A percentile compares a stretch with the other conserved stretches of the same genome.
Conservation (phyloP, 768 basidiomycete genomes). For the Gloeopeniophorella convolvens region DNA sequence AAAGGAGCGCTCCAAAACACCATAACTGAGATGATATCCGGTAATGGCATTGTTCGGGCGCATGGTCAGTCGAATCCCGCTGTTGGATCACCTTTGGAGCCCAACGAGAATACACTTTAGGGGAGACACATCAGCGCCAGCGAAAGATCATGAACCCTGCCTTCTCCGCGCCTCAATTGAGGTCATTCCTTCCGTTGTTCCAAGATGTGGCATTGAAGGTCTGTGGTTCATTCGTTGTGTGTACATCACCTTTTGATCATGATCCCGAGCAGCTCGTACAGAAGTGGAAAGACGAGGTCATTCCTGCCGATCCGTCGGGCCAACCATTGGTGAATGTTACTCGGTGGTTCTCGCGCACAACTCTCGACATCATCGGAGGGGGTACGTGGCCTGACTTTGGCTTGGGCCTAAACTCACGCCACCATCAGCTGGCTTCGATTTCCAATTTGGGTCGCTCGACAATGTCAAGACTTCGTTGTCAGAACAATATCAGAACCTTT, state of each 20-base stretch:
- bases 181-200: conserved; percentile 23
- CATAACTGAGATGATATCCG: conserved; percentile 15
- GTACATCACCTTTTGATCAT: neutral
- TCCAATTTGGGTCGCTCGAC: conserved; percentile 22
- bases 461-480: conserved; percentile 19
- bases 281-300: conserved; percentile 22
- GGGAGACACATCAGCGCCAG: conserved; percentile 21
- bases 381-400: too few species aligned
- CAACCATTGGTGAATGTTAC: conserved; percentile 16
- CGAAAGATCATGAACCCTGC: conserved; percentile 26
- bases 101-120: neutral
- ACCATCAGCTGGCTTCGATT: conserved; percentile 22
- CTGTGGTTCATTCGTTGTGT: neutral
- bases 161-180: conserved; percentile 23
- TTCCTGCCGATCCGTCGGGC: neutral
- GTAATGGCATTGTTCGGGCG: conserved; percentile 18
- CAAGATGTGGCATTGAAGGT: conserved; percentile 20
- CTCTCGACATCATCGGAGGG: conserved; percentile 25
- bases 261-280: conserved; percentile 15
- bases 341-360: conserved; percentile 23
- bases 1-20: conserved; percentile 5
- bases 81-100: neutral
- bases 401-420: too few species aligned
- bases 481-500: conserved; percentile 23
- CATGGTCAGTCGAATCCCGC: conserved; percentile 16